Evolutionary conservation across 148 eudicot species (phyloP).

Genomic region (Tetragonia tetragonoides): DNA sequence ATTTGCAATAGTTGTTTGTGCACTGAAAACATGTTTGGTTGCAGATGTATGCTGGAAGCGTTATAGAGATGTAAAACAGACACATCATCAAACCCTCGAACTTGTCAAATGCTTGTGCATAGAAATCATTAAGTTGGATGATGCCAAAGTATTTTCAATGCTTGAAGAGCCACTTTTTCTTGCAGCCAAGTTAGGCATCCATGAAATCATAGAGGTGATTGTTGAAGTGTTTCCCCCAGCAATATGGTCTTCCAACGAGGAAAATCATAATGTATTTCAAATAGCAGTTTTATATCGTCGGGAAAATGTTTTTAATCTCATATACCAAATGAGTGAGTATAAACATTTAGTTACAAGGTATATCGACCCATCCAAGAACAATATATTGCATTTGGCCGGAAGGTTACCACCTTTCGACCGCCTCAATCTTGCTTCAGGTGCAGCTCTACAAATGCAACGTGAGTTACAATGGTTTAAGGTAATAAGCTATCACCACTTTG

Average conservation of each 20-base stretch:
- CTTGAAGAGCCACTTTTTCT: constrained; percentile 26
- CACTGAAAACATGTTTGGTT: background rate
- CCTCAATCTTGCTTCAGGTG: constrained; percentile 31
- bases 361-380: constrained; percentile 24
- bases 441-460: constrained; percentile 29
- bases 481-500: no score
- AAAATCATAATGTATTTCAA: constrained; percentile 31
- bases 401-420: constrained; percentile 25
- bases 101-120: constrained; percentile 23
- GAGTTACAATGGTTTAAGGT: constrained; percentile 41
- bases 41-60: constrained; percentile 15
- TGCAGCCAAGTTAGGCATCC: constrained; percentile 32
- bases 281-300: constrained; percentile 31
- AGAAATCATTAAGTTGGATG: constrained; percentile 25
- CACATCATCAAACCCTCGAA: constrained; percentile 7
- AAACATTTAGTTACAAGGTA: constrained; percentile 25
- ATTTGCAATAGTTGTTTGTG: background rate
- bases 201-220: constrained; percentile 32
- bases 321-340: constrained; percentile 28
- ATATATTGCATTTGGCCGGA: constrained; percentile 31
- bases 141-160: constrained; percentile 26
- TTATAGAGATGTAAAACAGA: background rate
- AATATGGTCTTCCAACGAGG: constrained; percentile 29
- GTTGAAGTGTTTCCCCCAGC: constrained; percentile 29
- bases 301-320: constrained; percentile 34